Base-by-base conservation (phyloP, 148 eudicot species). In the Gaultheria prostrata region DNA sequence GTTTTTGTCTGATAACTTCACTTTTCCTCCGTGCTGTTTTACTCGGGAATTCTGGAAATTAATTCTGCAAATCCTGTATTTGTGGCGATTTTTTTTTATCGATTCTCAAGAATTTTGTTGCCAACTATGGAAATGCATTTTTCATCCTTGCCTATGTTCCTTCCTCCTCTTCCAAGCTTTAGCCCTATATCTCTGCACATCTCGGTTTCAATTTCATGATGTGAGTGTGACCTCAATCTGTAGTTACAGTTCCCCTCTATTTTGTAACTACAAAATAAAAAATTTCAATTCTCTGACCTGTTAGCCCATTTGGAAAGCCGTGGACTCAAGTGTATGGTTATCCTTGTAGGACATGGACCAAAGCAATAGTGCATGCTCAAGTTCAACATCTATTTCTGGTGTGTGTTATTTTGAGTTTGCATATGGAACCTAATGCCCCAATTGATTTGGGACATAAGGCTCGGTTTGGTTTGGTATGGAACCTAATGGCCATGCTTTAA, bases 171-270 rank as follows among this genome's bases (percentile, higher is more conserved):
- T 15, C 18, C 78, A 76, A 76, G n/a, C 2, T 76, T 24, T 48
- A 35, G 17, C 56, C 56, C 15, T 12, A 76, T 76, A 3, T 75
- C 28, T 48, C 56, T 76, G 35, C 7, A 46, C 17, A 26, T 76
- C 54, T 76, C n/a, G 17, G 11, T 76, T 76, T 76, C 56, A 12
- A 26, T 48, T 10, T 49, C 24, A 30, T 48, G 61, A 9, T 14
- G 18, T 51, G 56, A 8, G 30, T 48, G 15, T n/a, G 17, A 21
- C 28, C 56, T 11, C 53, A 76, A 46, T 21, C 8, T 46, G 21
- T 46, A 21, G 33, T 76, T 24, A 76, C 79, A 46, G 33, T 76
- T 76, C 79, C 79, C 32, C 3, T 20, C 79, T 49, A 46, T 76
- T 6, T 48, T 46, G n/a, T 24, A 12, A 51, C 24, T 76, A 11